phyloP scores from a whole-genome alignment of 73 alveolate genomes.

The Tetrahymena thermophila region DNA sequence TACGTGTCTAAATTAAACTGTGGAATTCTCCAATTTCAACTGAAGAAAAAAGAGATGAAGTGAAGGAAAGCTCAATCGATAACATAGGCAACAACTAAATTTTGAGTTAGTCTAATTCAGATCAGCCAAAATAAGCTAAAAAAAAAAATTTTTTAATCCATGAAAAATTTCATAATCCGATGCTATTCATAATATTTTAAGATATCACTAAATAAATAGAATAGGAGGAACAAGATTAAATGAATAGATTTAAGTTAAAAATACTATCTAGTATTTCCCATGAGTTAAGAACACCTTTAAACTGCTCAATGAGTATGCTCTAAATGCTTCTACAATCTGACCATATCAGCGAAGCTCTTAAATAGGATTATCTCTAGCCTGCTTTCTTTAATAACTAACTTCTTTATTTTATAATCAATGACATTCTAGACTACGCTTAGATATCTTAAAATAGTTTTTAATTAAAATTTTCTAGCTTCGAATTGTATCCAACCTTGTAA shows the following conservation, averaged over 20 bases:
- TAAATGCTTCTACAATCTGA: not conserved
- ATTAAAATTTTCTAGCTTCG: not conserved
- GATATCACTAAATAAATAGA: not conserved
- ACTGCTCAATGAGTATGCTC: slow-evolving; percentile 17
- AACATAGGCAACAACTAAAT: not conserved
- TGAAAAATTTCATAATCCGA: not conserved
- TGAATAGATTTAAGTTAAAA: not conserved
- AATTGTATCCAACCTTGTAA: not conserved
- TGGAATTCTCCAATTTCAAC: not conserved
- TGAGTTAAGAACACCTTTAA: slow-evolving; percentile 42
- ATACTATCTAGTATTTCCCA: slow-evolving; percentile 17
- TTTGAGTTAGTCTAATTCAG: not conserved
- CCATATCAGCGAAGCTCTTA: not conserved
- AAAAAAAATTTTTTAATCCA: not conserved
- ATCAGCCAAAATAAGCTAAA: not conserved
- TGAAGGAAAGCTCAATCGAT: not conserved
- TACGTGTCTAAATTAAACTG: not conserved
- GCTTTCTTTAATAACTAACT: slow-evolving; percentile 13
- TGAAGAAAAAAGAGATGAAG: not conserved
- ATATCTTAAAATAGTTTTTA: not conserved
- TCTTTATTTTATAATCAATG: slow-evolving; percentile 17
- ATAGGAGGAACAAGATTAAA: not conserved
- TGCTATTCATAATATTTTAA: not conserved
- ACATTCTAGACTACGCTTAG: slow-evolving; percentile 29
- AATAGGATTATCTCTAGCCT: slow-evolving; percentile 6